These are phyloP conservation scores for Bisporella sp. DNA, from an alignment of 2,329 filamentous ascomycete genomes.

Conservation along the genomic window DNA sequence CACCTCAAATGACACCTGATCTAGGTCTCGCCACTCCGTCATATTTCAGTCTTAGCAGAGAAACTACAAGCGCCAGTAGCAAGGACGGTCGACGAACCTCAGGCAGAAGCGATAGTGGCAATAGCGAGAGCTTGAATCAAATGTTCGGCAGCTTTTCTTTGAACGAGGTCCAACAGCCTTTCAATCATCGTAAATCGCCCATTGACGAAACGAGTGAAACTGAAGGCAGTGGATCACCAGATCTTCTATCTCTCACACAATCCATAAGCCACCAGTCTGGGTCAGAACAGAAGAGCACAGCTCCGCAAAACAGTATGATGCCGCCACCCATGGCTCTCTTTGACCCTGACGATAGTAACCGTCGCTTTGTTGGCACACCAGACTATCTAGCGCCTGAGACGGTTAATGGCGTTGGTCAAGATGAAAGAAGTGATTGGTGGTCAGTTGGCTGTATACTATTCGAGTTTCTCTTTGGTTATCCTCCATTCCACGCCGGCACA, in stretches of 20 bases:
- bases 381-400: conserved; percentile 97
- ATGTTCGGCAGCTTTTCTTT: conserved; percentile 79
- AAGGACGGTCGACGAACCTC: conserved; percentile 66
- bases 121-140: conserved; percentile 75
- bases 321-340: conserved; percentile 91
- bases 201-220: conserved; percentile 71
- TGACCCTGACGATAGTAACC: conserved; percentile 86
- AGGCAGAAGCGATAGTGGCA: conserved; percentile 84
- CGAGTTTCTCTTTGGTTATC: conserved; percentile 88
- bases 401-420: conserved; percentile 88
- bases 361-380: conserved; percentile 91
- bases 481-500: conserved; percentile 85
- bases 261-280: conserved; percentile 29
- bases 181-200: conserved; percentile 45
- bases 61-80: conserved; percentile 37
- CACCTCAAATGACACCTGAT: conserved; percentile 78
- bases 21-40: conserved; percentile 71
- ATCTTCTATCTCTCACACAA: conserved; percentile 61
- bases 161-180: conserved; percentile 45
- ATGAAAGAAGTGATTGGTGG: conserved; percentile 99
- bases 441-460: conserved; percentile 98
- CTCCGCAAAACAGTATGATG: conserved; percentile 65
- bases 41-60: conserved; percentile 76
- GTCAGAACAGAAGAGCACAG: conserved; percentile 46
- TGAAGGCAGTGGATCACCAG: conserved; percentile 68